Conservation (phyloP, 2,329 filamentous ascomycete genomes). For the Xylaria sp. region DNA sequence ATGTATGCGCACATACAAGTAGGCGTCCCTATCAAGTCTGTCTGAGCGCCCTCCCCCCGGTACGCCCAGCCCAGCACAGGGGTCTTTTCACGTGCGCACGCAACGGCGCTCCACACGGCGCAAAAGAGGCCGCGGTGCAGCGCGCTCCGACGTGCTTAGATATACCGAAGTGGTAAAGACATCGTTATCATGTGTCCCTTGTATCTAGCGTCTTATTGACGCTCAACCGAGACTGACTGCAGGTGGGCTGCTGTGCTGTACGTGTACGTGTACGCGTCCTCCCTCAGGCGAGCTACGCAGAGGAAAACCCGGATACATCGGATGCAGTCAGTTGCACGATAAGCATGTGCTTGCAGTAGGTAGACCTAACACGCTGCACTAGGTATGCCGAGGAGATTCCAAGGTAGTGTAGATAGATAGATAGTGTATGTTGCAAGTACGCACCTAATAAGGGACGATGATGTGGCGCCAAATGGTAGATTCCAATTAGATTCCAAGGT, state of each 20-base stretch:
- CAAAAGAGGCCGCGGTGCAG: constrained; percentile 10
- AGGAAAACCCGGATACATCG: constrained; percentile 6
- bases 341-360: constrained; percentile 7
- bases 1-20: not conserved
- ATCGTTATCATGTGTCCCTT: constrained; percentile 6
- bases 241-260: not conserved
- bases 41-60: too few relatives aligned
- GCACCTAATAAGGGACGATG: not conserved
- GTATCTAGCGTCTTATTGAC: constrained; percentile 1
- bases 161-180: not conserved
- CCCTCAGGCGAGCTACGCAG: not conserved
- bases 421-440: too few relatives aligned
- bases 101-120: not conserved
- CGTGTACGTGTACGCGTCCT: not conserved
- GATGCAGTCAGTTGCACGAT: not conserved
- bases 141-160: constrained; percentile 7
- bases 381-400: not conserved
- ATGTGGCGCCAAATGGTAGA: not conserved
- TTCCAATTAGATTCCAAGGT: not conserved
- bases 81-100: not conserved
- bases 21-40: not conserved
- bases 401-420: not conserved
- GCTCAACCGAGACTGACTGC: not conserved
- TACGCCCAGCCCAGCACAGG: not conserved
- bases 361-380: not conserved